Evolutionary conservation across 2,329 filamentous ascomycete genomes (phyloP).

Genomic region (Nemania serpens): DNA sequence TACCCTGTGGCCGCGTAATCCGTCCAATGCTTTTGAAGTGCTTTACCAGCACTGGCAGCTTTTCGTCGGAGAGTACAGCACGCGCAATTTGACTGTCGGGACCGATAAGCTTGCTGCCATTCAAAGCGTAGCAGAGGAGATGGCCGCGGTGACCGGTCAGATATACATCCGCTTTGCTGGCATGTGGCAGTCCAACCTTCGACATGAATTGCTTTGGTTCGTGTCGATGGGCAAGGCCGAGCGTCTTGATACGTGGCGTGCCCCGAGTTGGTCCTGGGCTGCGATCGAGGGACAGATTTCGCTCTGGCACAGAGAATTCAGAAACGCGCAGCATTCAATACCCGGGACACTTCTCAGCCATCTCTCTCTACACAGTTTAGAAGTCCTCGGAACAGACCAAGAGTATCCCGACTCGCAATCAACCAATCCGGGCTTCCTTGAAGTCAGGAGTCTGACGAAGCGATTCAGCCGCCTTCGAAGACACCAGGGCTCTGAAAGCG

Average conservation of each 20-base stretch:
- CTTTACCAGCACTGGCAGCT: conserved; percentile 21
- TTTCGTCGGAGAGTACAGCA: conserved; percentile 21
- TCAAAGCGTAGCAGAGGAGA: conserved; percentile 27
- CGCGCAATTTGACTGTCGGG: conserved; percentile 18
- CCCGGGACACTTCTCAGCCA: conserved; percentile 6
- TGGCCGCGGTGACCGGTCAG: conserved; percentile 13
- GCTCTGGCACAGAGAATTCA: conserved; percentile 21
- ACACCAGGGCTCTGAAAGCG: background rate
- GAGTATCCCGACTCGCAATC: conserved; percentile 5
- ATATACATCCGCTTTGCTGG: conserved; percentile 26
- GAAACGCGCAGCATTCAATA: conserved; percentile 1
- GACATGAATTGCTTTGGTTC: conserved; percentile 23
- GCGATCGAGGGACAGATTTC: conserved; percentile 25
- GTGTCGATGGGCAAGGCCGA: background rate
- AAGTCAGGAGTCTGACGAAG: conserved; percentile 16
- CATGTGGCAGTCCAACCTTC: conserved; percentile 25
- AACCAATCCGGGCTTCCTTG: conserved; percentile 18
- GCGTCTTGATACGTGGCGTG: conserved; percentile 20
- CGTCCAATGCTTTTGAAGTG: conserved; percentile 2
- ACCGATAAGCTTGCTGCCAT: conserved; percentile 28
- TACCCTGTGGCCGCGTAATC: conserved; percentile 22
- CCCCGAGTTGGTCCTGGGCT: conserved; percentile 31
- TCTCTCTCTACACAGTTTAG: conserved; percentile 12
- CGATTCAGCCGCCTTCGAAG: conserved; percentile 5
- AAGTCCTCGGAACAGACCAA: conserved; percentile 19